These are phyloP conservation scores for Pseudogymnoascus sp. DNA, from an alignment of 2,329 filamentous ascomycete species.

Conservation along the genomic window DNA sequence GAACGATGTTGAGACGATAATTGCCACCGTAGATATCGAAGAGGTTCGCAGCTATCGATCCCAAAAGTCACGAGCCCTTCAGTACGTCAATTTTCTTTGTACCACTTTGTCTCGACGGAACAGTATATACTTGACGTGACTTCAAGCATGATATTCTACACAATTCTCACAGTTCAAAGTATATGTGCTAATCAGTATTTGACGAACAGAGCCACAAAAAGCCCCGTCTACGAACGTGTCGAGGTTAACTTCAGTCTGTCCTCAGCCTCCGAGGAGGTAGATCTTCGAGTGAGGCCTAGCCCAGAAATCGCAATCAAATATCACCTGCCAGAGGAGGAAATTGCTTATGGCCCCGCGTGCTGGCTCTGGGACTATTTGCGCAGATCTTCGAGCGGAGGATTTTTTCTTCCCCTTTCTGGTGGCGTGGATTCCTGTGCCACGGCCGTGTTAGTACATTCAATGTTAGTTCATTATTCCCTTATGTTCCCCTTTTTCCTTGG, in stretches of 20 bases:
- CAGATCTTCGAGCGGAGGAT: conserved; percentile 40
- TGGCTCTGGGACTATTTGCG: conserved; percentile 59
- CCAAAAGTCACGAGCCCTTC: conserved; percentile 17
- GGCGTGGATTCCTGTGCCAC: conserved; percentile 54
- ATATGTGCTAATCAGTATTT: background rate
- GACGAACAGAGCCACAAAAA: conserved; percentile 12
- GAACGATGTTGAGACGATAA: conserved; percentile 55
- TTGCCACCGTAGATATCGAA: conserved; percentile 60
- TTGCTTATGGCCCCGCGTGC: conserved; percentile 53
- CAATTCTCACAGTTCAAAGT: background rate
- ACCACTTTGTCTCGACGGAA: background rate
- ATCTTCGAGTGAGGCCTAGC: conserved; percentile 32
- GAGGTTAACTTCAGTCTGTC: conserved; percentile 36
- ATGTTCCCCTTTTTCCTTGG: background rate
- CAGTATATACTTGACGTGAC: background rate
- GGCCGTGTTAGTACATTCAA: conserved; percentile 36
- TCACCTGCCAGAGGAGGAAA: conserved; percentile 57
- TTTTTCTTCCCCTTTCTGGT: conserved; percentile 47
- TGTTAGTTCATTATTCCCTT: conserved; percentile 18
- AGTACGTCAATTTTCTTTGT: conserved; percentile 8
- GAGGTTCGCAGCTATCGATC: conserved; percentile 55
- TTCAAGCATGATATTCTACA: background rate
- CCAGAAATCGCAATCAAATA: conserved; percentile 40
- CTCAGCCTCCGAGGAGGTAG: conserved; percentile 31
- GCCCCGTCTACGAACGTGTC: conserved; percentile 33